Base-by-base conservation (phyloP, 352 stramenopile genomes). In the Globisporangium spiculum region DNA sequence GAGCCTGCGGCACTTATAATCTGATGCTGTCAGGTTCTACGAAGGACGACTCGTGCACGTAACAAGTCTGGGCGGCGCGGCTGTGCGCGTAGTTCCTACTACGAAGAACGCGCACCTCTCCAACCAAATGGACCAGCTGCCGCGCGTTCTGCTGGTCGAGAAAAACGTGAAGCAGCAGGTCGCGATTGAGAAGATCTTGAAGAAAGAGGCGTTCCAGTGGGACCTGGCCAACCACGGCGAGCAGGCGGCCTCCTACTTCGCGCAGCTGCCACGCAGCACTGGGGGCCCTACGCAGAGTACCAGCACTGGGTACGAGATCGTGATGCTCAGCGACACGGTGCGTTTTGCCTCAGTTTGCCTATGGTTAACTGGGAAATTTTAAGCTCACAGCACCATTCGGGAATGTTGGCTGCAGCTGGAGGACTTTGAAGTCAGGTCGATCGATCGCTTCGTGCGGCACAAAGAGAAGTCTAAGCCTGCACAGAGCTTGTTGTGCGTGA, bases 131-230 rank as follows among this genome's bases (percentile, higher is more conserved):
- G 79, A 91, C 14, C 68, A 79, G 24, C 71, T 90, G n/a, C 84
- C 84, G 18, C 79, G 81, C 9, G 82, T 88, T 12, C 55, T 92
- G n/a, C 60, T 92, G 10, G 73, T 92, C 8, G 81, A 89, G 59
- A 80, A 78, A 50, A 57, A 67, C 41, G 75, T 75, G 2, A 90
- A 89, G 34, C 80, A 86, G 60, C 84, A 92, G 44, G 34, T 93
- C 34, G 68, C 72, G 7, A 76, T 75, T 30, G 85, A 93, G 65
- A 91, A 83, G 56, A 57, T 84, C 6, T 69, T 93, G 8, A 75
- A 74, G 27, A 88, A 88, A 44, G 82, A 92, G 58, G 69, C 71
- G 8, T 92, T 92, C 62, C 74, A 81, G 27, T 93, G 85, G 85
- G 85, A 91, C 59, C 66, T 93, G 2, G 80, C 83, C 7, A 80